phyloP scores from a whole-genome alignment of 202 grass and related monocot species.

The Saccharum hybrid region DNA sequence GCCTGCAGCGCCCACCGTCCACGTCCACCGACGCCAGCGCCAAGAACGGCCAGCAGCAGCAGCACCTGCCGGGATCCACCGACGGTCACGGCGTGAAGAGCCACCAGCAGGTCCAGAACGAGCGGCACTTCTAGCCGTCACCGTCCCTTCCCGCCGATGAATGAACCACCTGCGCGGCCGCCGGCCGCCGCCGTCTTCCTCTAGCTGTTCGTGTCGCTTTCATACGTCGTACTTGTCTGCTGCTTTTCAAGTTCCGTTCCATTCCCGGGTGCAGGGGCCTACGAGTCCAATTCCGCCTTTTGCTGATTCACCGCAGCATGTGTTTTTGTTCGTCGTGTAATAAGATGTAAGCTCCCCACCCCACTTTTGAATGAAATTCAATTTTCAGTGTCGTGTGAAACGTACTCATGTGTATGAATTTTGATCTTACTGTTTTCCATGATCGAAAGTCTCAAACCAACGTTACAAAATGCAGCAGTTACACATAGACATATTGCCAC shows the following conservation, averaged over 20 bases:
- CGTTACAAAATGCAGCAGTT: slow-evolving; percentile 17
- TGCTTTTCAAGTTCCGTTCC: not conserved
- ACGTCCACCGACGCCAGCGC: not conserved
- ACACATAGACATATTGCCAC: not conserved
- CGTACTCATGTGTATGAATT: not conserved
- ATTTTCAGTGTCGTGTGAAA: slow-evolving; percentile 7
- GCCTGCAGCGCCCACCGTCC: slow-evolving; percentile 57
- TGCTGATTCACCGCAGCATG: not conserved
- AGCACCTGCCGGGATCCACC: not conserved
- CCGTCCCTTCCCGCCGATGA: not conserved
- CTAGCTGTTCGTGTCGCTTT: not conserved
- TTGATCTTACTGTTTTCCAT: not conserved
- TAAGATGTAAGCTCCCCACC: slow-evolving; percentile 38
- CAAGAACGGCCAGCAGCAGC: slow-evolving; percentile 5
- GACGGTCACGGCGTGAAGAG: slow-evolving; percentile 9
- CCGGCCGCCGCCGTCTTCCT: not conserved
- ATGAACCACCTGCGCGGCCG: not conserved
- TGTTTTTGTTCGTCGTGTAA: slow-evolving; percentile 21
- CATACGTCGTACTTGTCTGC: not conserved
- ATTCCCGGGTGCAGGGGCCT: not conserved
- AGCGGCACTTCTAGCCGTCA: slow-evolving; percentile 8
- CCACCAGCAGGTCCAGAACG: not conserved
- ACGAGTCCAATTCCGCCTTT: not conserved
- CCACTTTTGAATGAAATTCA: slow-evolving; percentile 2
- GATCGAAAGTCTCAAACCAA: not conserved